Conservation (phyloP, 306 rosid species). For the Inga oerstediana region DNA sequence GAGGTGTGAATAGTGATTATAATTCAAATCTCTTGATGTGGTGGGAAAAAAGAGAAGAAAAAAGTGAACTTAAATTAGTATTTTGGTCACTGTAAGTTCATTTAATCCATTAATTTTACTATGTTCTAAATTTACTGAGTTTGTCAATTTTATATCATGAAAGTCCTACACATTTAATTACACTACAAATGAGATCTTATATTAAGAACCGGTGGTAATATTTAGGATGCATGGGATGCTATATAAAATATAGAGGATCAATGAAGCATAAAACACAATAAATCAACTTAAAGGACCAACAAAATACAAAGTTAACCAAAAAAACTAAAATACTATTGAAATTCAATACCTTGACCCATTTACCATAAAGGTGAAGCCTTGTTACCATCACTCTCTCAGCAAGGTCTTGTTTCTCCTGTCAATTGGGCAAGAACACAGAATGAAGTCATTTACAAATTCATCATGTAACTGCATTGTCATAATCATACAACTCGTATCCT, state of each 20-base stretch:
- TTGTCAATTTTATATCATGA: not conserved
- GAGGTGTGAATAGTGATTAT: not conserved
- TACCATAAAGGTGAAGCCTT: constrained; percentile 84
- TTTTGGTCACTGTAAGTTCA: not conserved
- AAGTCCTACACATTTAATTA: not conserved
- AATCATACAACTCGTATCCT: constrained; percentile 5
- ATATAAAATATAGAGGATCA: not conserved
- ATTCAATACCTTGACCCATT: constrained; percentile 86
- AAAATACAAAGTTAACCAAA: not conserved
- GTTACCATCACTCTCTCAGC: constrained; percentile 99
- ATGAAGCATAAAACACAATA: not conserved
- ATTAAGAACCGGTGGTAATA: no score
- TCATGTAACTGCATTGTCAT: not conserved
- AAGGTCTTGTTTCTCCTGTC: constrained; percentile 84
- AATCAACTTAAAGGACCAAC: not conserved
- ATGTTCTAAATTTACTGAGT: not conserved
- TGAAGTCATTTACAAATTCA: not conserved
- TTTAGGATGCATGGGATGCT: not conserved
- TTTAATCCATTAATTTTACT: not conserved
- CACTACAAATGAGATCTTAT: no score
- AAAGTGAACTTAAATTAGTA: not conserved
- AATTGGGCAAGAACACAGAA: constrained; percentile 9
- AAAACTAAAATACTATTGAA: not conserved
- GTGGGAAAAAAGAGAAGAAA: not conserved
- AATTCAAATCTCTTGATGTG: not conserved